phyloP scores from a whole-genome alignment of 169 alveolate genomes.

The Plasmodium cynomolgi region DNA sequence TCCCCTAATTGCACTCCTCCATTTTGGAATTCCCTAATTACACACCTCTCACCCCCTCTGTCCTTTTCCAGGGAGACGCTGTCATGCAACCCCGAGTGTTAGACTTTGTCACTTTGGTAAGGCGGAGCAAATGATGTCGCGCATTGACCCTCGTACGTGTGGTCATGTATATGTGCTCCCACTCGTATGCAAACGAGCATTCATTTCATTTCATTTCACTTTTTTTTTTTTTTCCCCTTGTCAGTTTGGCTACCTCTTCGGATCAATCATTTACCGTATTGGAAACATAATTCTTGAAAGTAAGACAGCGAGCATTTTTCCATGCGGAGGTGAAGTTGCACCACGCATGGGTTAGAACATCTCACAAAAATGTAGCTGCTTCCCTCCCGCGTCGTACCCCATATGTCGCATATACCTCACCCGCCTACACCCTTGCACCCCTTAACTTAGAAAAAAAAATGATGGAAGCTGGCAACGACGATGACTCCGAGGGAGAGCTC shows the following conservation, averaged over 20 bases:
- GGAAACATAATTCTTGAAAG: constrained; percentile 63
- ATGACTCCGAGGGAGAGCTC: constrained; percentile 31
- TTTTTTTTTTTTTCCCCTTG: constrained; percentile 13
- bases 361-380: not conserved
- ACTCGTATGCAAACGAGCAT: not conserved
- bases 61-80: constrained; percentile 46
- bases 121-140: not conserved
- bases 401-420: not conserved
- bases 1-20: not conserved
- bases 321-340: not conserved
- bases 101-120: constrained; percentile 63
- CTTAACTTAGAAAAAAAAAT: not conserved
- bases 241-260: constrained; percentile 65
- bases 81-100: constrained; percentile 51
- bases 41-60: not conserved
- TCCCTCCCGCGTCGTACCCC: not conserved
- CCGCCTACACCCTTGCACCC: not conserved
- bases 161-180: not conserved
- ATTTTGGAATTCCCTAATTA: not conserved
- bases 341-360: not conserved
- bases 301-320: not conserved
- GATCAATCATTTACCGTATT: constrained; percentile 46
- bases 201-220: not conserved
- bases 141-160: not conserved
- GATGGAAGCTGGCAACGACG: constrained; percentile 17